A percentile compares a stretch with the other conserved stretches of the same genome.
Evolutionary conservation across 148 eudicot species (phyloP).

Genomic region (Amaranthus palmeri): DNA sequence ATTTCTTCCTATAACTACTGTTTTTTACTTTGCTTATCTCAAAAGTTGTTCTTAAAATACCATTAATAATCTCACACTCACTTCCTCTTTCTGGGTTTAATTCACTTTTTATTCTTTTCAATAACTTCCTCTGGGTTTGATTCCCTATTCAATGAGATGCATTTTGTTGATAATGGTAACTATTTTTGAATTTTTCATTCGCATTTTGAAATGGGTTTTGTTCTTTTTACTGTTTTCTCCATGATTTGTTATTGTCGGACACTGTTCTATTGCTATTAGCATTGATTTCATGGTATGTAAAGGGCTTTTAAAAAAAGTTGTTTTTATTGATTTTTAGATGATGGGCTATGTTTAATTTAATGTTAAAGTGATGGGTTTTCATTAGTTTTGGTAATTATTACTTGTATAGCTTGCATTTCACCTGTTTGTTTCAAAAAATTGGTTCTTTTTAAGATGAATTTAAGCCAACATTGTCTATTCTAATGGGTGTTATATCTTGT

Average conservation of each 20-base stretch:
- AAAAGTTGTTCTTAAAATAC: background rate
- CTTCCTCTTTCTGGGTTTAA: background rate
- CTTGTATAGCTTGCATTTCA: background rate
- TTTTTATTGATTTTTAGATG: conserved; percentile 9
- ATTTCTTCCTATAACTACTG: conserved; percentile 4
- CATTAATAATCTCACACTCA: background rate
- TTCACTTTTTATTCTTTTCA: background rate
- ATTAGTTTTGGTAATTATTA: background rate
- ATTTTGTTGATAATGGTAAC: background rate
- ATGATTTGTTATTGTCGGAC: background rate
- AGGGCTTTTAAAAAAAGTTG: background rate
- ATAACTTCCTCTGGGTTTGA: background rate
- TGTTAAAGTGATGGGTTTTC: background rate
- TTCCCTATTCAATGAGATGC: background rate
- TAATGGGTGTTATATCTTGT: background rate
- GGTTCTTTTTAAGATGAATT: background rate
- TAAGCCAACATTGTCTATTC: background rate
- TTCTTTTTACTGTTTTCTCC: background rate
- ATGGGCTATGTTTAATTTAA: conserved; percentile 8
- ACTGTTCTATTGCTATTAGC: conserved; percentile 23
- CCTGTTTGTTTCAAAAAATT: background rate
- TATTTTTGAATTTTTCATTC: too few relatives aligned
- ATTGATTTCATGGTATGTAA: background rate
- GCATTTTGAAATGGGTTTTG: background rate
- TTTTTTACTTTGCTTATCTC: background rate